phyloP scores from a whole-genome alignment of 345 rosid species.

The Trapa incisa region DNA sequence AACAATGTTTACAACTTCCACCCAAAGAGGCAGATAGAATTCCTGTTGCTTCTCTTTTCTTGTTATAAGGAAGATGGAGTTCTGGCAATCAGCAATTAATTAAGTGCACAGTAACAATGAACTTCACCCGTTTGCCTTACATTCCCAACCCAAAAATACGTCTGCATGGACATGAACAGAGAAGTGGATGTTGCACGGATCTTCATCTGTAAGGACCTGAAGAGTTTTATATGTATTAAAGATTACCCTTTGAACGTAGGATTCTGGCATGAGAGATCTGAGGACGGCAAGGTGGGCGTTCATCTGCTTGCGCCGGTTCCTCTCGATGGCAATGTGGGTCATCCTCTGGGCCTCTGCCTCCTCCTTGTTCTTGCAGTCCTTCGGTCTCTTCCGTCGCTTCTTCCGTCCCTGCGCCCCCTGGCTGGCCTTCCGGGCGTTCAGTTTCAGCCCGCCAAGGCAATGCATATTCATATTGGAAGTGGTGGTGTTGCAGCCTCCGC shows the following conservation, averaged over 20 bases:
- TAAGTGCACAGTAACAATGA: not conserved
- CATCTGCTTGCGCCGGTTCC: conserved; percentile 84
- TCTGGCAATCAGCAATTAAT: not conserved
- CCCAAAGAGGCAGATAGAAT: not conserved
- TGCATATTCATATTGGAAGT: not conserved
- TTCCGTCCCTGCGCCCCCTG: conserved; percentile 41
- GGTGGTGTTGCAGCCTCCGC: conserved; percentile 38
- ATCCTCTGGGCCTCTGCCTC: conserved; percentile 82
- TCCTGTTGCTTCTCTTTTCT: not conserved
- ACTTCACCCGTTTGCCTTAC: not conserved
- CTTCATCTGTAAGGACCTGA: too few species aligned
- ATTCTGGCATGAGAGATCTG: conserved; percentile 77
- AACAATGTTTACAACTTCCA: not conserved
- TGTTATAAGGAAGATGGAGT: not conserved
- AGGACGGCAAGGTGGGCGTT: conserved; percentile 69
- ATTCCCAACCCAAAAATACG: not conserved
- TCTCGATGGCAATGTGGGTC: conserved; percentile 87
- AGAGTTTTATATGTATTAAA: too few species aligned
- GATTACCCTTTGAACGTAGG: conserved; percentile 66
- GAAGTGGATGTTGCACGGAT: too few species aligned
- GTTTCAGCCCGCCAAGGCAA: not conserved
- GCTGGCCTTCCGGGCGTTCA: conserved; percentile 4
- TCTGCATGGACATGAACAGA: conserved; percentile 1
- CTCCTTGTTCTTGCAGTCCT: conserved; percentile 68
- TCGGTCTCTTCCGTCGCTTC: conserved; percentile 58